These are phyloP conservation scores for Suillus plorans DNA, from an alignment of 768 basidiomycete species.

Conservation along the genomic window DNA sequence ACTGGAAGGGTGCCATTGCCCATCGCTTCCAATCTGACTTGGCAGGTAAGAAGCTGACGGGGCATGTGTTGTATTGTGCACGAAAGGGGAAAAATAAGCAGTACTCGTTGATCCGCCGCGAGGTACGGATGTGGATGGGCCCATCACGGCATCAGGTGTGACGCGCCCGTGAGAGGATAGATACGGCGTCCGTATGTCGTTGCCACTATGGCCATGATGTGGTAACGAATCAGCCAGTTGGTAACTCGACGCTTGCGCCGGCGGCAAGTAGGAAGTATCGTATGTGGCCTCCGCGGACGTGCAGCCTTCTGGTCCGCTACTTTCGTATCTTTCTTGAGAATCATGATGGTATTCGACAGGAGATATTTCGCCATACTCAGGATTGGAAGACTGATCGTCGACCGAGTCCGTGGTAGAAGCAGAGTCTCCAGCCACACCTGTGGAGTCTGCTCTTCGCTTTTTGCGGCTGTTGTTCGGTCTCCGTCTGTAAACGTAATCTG, in stretches of 20 bases:
- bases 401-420: conserved; percentile 30
- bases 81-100: conserved; percentile 27
- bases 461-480: conserved; percentile 86
- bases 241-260: conserved; percentile 22
- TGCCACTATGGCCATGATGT: conserved; percentile 23
- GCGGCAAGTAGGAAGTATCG: conserved; percentile 14
- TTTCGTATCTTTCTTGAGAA: conserved; percentile 6
- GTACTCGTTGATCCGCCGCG: conserved; percentile 26
- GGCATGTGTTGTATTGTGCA: conserved; percentile 22
- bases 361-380: conserved; percentile 40
- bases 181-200: conserved; percentile 26
- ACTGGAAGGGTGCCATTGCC: conserved; percentile 15
- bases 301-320: conserved; percentile 17
- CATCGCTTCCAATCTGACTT: conserved; percentile 20
- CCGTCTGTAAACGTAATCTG: conserved; percentile 87
- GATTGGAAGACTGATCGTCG: conserved; percentile 28
- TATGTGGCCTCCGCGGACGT: conserved; percentile 20
- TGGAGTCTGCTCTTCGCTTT: conserved; percentile 43
- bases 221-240: conserved; percentile 21
- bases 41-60: conserved; percentile 24
- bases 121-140: conserved; percentile 21
- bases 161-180: conserved; percentile 22
- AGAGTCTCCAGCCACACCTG: conserved; percentile 28
- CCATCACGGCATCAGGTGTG: conserved; percentile 25
- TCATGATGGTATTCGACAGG: conserved; percentile 35